Evolutionary conservation across 2,329 filamentous ascomycete species (phyloP), one percentile per base, ranked within the genome.

Genomic region (Aspergillus sp.): DNA sequence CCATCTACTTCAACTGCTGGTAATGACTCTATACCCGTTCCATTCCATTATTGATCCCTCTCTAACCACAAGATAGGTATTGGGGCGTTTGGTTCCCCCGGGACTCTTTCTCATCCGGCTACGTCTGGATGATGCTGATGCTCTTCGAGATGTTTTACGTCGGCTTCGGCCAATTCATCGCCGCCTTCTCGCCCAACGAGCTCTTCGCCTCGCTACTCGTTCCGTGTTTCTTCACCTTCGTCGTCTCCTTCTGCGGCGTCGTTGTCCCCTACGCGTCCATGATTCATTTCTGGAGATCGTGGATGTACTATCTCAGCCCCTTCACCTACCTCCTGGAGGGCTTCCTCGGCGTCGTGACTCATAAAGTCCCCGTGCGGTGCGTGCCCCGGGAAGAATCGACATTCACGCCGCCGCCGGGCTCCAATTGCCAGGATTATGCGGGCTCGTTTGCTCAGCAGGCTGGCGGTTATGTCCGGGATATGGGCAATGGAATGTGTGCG

Each of bases 241-340:
- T 91, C 2, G 81, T 91, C 9, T 84, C 83, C 1, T 92, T 93
- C 78, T 92, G 89, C 66, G 90, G 90, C 62, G 88, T 92, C 1
- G 79, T 91, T 5, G 89, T 92, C 0, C 89, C 89, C 0, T 90
- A 88, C 63, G 67, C 67, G 0, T 81, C 82, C 26, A 81, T 92
- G 22, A 83, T 86, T 9, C 66, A 73, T 0, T 92, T 92, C 73
- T 92, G 90, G 90, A 77, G 80, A 14, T 74, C 74, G 7, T 86
- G 82, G 82, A 85, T 88, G 84, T 90, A 90, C 71, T 85, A 84
- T 73, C 78, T 90, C 22, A 86, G 87, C 0, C 88, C 88, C 0
- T 89, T 89, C 73, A 83, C 85, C 61, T 90, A 90, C 65, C 79
- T 90, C 0, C 74, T 91, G 2, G 85, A 88, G 66, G 86, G 81